Evolutionary conservation across 805 yeast species (phyloP).

Genomic region (Yueomyces sinensis): DNA sequence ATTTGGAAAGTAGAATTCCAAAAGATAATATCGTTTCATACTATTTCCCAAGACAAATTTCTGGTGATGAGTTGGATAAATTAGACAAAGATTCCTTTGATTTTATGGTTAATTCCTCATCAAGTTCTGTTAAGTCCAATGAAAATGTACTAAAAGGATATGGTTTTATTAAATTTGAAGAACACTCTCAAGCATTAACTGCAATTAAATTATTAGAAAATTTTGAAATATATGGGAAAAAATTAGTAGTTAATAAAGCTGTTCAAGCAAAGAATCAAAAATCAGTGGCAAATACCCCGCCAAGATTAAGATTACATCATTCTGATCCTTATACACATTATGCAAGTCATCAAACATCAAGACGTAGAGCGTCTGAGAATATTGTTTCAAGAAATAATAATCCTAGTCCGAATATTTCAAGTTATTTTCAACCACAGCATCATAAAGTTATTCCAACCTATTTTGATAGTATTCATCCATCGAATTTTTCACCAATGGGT

Average conservation of each 20-base stretch:
- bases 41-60: constrained; percentile 19
- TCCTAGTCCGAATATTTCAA: not conserved
- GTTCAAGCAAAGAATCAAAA: constrained; percentile 19
- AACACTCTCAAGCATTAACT: constrained; percentile 34
- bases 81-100: not conserved
- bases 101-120: not conserved
- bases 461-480: not conserved
- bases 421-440: not conserved
- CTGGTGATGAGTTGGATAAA: constrained; percentile 6
- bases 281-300: not conserved
- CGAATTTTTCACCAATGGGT: not conserved
- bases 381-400: not conserved
- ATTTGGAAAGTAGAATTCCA: constrained; percentile 30
- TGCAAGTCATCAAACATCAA: not conserved
- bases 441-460: not conserved
- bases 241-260: constrained; percentile 26
- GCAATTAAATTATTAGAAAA: constrained; percentile 38
- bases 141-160: constrained; percentile 25
- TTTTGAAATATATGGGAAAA: constrained; percentile 23
- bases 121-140: not conserved
- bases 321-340: not conserved
- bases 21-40: constrained; percentile 14
- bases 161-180: constrained; percentile 40
- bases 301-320: not conserved
- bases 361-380: not conserved